Base-by-base conservation (phyloP, 2,329 filamentous ascomycete species). In the Cladosporium sp. region DNA sequence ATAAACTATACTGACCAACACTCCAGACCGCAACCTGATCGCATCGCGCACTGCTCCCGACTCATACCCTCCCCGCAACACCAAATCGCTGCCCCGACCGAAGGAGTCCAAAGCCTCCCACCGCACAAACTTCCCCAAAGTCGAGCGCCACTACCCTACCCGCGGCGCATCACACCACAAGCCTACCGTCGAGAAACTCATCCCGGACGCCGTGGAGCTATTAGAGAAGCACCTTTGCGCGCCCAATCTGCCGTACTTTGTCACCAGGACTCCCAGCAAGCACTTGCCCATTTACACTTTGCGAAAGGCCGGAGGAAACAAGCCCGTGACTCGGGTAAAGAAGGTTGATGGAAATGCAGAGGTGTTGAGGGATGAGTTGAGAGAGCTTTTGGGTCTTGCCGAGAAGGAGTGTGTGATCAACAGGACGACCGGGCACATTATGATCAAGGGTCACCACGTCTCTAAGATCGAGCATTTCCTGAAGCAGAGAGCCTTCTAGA, bases 281-380 rank as follows among this genome's bases (percentile, higher is more conserved):
- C 87, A 92, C 70, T 81, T 95, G 2, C 88, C 92, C 28, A 85
- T 98, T 53, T 99, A 98, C 80, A 82, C 88, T 18, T 83, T 88
- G 70, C 82, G 80, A 69, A 93, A 91, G 80, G 84, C 87, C 14
- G 92, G 92, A 62, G 91, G 92, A 16, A 95, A 91, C 69, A 83
- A 88, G 74, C 86, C 88, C 72, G 79, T 91, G 72, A 96, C 94
- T 5, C 78, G 87, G 65, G 80, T 99, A 65, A 90, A 92, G 77
- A 93, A 91, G 78, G 85, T 94, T 59, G 88, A 92, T 65, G 95
- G 95, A 18, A 85, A 96, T 75, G 74, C 88, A 59, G 78, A 81
- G 35, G 84, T 81, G 3, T 76, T 98, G 69, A 83, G 86, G 67
- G 78, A 84, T 40, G 89, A 93, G 71, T 75, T 98, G 65, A 80